Evolutionary conservation across 1,284 basidiomycete species (phyloP), one percentile per base, ranked within the genome.

Genomic region (Abortiporus biennis): DNA sequence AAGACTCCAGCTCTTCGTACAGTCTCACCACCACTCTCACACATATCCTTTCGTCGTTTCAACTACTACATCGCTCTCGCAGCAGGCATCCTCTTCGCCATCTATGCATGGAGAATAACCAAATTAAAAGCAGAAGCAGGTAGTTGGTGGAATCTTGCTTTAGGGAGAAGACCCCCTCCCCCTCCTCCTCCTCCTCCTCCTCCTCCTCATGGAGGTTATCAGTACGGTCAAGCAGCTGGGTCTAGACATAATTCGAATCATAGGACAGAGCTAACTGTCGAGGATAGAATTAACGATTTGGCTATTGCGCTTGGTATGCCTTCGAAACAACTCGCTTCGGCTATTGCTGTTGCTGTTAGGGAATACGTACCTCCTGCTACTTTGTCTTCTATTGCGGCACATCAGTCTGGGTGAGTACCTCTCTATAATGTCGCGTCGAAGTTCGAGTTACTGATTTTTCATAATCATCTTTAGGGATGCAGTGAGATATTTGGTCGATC

Each of bases 281-380:
- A 84, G 50, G 62, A 67, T 4, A 65, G 69, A 27, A 74, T 85
- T 42, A 69, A 74, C 40, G 73, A 69, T 15, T 64, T 85, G 12
- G 83, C 83, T 11, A 57, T 62, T 5, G 75, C 72, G 16, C 62
- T 86, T 21, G 83, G 79, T 1, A 72, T 85, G 55, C 69, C 74
- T 2, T 68, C 77, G 11, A 62, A 63, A 25, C 76, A 81, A 36
- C 63, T 86, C 2, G 80, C 81, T 1, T 66, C 65, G 19, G 81
- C 79, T 1, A 77, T 85, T 41, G 77, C 75, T 1, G 65, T 63
- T 40, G 78, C 72, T 0, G 74, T 80, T 25, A 64, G 66, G 42
- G 66, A 76, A 23, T 59, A 78, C 48, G 71, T 82, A 17, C 77
- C 80, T 1, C 72, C 73, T 13, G 76, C 73, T 4, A 76, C 71